Percentiles rank a stretch among this genome's conserved stretches.
phyloP scores from a whole-genome alignment of 1,284 basidiomycete genomes.

The Uromyces viciae-fabae region DNA sequence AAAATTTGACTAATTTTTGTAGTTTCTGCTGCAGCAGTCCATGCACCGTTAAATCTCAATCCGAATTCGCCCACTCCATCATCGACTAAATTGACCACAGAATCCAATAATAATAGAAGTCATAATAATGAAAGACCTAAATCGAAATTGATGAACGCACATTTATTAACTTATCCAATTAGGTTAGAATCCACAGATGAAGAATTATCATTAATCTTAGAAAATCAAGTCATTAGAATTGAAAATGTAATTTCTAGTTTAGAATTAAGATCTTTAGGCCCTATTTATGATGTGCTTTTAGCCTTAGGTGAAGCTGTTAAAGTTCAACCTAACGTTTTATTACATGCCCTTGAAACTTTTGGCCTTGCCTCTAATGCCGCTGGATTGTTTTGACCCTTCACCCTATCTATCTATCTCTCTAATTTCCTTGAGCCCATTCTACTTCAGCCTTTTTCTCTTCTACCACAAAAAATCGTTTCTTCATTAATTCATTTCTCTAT shows the following conservation, averaged over 20 bases:
- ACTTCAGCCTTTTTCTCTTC: neutral
- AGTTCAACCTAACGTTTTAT: conserved; percentile 49
- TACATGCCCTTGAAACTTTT: conserved; percentile 51
- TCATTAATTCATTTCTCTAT: too few relatives aligned
- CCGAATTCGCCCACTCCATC: conserved; percentile 2
- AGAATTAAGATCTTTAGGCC: conserved; percentile 51
- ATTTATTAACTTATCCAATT: conserved; percentile 68
- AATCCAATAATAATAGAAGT: neutral
- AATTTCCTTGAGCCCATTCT: neutral
- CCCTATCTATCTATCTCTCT: neutral
- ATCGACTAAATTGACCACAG: neutral
- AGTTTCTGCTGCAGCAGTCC: conserved; percentile 42
- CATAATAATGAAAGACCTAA: conserved; percentile 50
- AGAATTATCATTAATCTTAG: conserved; percentile 70
- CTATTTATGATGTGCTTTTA: conserved; percentile 54
- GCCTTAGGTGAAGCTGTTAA: conserved; percentile 54
- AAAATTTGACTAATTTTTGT: neutral
- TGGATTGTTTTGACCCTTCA: conserved; percentile 19
- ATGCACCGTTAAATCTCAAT: conserved; percentile 28
- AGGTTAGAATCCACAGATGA: conserved; percentile 69
- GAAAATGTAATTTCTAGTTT: conserved; percentile 73
- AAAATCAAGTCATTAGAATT: conserved; percentile 62
- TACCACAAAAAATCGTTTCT: too few relatives aligned
- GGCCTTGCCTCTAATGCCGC: conserved; percentile 24
- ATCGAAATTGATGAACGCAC: conserved; percentile 57